Conservation (phyloP, 176 grass and related monocot species). For the Miscanthus lutarioriparius region DNA sequence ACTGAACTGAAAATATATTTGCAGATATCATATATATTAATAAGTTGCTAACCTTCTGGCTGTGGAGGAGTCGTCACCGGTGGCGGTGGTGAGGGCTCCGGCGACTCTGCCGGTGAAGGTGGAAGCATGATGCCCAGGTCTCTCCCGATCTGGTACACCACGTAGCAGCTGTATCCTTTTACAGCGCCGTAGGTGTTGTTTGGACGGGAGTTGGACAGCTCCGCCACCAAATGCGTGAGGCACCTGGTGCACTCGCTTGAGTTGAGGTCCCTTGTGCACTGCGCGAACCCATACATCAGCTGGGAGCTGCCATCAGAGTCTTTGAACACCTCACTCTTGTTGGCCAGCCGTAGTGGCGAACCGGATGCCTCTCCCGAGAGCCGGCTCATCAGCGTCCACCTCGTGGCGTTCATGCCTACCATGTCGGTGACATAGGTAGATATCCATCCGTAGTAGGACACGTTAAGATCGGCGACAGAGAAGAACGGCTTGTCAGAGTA, state of each 20-base stretch:
- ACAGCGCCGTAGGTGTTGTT: not conserved
- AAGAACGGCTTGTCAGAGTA: not conserved
- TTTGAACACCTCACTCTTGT: not conserved
- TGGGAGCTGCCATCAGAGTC: not conserved
- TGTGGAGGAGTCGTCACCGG: too few species aligned
- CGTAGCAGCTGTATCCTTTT: conserved; percentile 20
- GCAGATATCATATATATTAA: too few species aligned
- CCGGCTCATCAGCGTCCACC: not conserved
- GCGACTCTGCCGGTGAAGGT: not conserved
- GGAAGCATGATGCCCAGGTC: not conserved
- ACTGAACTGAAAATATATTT: too few species aligned
- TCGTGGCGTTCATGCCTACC: too few species aligned
- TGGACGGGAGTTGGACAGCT: not conserved
- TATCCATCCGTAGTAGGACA: not conserved
- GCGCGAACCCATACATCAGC: not conserved
- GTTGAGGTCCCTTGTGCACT: conserved; percentile 43
- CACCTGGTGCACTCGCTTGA: conserved; percentile 12
- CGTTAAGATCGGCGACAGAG: not conserved
- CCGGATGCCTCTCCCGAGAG: not conserved
- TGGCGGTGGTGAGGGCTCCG: not conserved
- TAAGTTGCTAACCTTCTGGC: too few species aligned
- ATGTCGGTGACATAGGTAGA: not conserved
- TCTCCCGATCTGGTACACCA: not conserved
- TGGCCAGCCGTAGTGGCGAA: not conserved
- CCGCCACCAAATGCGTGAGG: not conserved